These are phyloP conservation scores for Calonectria crousiana DNA, from an alignment of 2,329 filamentous ascomycete genomes.

Conservation along the genomic window DNA sequence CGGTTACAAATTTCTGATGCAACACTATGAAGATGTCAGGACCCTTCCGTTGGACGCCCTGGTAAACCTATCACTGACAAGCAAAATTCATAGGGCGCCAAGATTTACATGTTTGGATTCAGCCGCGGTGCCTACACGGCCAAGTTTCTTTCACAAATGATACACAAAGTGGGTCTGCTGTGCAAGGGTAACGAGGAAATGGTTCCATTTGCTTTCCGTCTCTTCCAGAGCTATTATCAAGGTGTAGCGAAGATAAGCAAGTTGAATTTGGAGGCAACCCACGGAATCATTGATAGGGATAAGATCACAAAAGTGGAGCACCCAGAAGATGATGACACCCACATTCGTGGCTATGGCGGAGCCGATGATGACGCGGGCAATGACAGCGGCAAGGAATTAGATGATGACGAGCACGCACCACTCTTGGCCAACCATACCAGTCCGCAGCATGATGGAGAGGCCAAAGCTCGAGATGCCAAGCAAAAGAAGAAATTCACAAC, in stretches of 20 bases:
- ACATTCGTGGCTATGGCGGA: background rate
- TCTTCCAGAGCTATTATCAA: slow-evolving; percentile 55
- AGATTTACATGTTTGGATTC: slow-evolving; percentile 68
- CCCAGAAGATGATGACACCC: background rate
- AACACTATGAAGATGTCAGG: slow-evolving; percentile 60
- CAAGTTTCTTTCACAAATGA: slow-evolving; percentile 65
- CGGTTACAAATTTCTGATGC: slow-evolving; percentile 67
- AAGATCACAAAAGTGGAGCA: background rate
- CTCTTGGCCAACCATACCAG: background rate
- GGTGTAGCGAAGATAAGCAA: slow-evolving; percentile 51
- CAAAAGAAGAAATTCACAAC: slow-evolving; percentile 25
- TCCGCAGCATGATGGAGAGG: background rate
- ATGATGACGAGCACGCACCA: background rate
- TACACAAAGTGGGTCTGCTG: slow-evolving; percentile 61
- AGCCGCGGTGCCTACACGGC: slow-evolving; percentile 65
- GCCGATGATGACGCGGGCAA: background rate
- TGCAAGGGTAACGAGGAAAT: slow-evolving; percentile 66
- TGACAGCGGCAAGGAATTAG: background rate
- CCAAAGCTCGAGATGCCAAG: slow-evolving; percentile 11
- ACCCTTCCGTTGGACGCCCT: fast-evolving
- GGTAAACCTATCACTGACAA: background rate
- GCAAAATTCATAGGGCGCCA: slow-evolving; percentile 51
- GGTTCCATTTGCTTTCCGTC: slow-evolving; percentile 62
- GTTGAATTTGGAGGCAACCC: slow-evolving; percentile 1
- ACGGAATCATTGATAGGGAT: background rate